Evolutionary conservation across 352 stramenopile genomes (phyloP).

Genomic region (Phytopythium aichiense): DNA sequence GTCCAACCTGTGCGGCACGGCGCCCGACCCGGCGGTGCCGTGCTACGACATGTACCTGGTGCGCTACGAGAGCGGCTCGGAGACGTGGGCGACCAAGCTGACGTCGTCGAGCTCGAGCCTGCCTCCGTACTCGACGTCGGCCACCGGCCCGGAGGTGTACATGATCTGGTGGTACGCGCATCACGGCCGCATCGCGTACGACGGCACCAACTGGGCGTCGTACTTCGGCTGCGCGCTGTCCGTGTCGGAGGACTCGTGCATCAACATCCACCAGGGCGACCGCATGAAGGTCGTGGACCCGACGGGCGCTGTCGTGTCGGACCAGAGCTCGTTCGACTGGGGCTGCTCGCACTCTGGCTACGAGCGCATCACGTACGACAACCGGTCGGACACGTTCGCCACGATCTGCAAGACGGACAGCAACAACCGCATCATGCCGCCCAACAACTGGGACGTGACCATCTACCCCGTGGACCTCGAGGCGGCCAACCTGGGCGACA

Average conservation of each 20-base stretch:
- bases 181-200: conserved; percentile 52
- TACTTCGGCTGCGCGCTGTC: conserved; percentile 61
- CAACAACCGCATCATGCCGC: conserved; percentile 70
- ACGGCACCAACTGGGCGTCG: conserved; percentile 57
- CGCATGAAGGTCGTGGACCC: conserved; percentile 61
- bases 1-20: conserved; percentile 42
- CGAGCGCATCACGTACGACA: conserved; percentile 56
- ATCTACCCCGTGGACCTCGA: conserved; percentile 55
- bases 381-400: conserved; percentile 34
- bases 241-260: conserved; percentile 46
- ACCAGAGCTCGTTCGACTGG: conserved; percentile 45
- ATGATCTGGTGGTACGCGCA: conserved; percentile 76
- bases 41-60: conserved; percentile 68
- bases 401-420: conserved; percentile 65
- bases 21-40: conserved; percentile 28
- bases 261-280: conserved; percentile 69
- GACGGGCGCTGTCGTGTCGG: conserved; percentile 30
- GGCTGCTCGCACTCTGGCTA: conserved; percentile 59
- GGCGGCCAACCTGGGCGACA: conserved; percentile 45
- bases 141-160: conserved; percentile 41
- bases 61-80: conserved; percentile 42
- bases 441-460: conserved; percentile 39
- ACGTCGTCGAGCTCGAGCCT: conserved; percentile 43
- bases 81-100: conserved; percentile 55
- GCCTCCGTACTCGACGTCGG: conserved; percentile 45